Evolutionary conservation across 129 eudicot species (phyloP).

Genomic region (Glebionis coronaria): DNA sequence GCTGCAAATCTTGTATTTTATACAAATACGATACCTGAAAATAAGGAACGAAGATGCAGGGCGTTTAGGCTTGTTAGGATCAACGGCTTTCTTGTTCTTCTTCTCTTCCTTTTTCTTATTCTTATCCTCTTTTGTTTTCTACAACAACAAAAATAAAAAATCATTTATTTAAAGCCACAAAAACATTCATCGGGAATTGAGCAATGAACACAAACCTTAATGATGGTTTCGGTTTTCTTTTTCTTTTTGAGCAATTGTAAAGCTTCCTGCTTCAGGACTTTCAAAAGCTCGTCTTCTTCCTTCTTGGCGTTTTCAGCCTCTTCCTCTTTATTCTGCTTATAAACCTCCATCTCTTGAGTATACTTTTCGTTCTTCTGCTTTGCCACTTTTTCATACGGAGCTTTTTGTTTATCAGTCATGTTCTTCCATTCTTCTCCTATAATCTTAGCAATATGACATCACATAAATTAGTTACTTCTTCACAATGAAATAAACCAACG

Average conservation of each 20-base stretch:
- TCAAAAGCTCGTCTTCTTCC: conserved; percentile 73
- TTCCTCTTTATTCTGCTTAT: conserved; percentile 78
- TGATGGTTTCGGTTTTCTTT: conserved; percentile 75
- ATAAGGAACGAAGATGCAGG: conserved; percentile 80
- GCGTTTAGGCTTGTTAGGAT: conserved; percentile 89
- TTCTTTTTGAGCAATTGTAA: conserved; percentile 90
- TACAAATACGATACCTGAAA: conserved; percentile 47
- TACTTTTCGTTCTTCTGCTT: conserved; percentile 64
- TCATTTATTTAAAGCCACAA: background rate
- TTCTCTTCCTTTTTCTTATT: conserved; percentile 55
- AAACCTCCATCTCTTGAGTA: conserved; percentile 65
- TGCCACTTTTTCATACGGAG: conserved; percentile 62
- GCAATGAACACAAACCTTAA: conserved; percentile 49
- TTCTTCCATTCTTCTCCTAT: conserved; percentile 94
- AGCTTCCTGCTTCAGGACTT: conserved; percentile 85
- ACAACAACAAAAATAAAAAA: background rate
- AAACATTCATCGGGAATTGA: background rate
- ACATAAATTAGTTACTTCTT: conserved; percentile 6
- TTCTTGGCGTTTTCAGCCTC: conserved; percentile 61
- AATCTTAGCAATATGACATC: conserved; percentile 59
- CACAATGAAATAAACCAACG: conserved; percentile 1
- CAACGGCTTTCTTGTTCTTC: conserved; percentile 49
- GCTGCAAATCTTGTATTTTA: conserved; percentile 5
- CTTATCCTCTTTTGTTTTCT: conserved; percentile 71
- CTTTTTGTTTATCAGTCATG: conserved; percentile 64